Evolutionary conservation across 2,329 filamentous ascomycete species (phyloP), one percentile per base, ranked within the genome.

Genomic region (Chrysoporthe cubensis): DNA sequence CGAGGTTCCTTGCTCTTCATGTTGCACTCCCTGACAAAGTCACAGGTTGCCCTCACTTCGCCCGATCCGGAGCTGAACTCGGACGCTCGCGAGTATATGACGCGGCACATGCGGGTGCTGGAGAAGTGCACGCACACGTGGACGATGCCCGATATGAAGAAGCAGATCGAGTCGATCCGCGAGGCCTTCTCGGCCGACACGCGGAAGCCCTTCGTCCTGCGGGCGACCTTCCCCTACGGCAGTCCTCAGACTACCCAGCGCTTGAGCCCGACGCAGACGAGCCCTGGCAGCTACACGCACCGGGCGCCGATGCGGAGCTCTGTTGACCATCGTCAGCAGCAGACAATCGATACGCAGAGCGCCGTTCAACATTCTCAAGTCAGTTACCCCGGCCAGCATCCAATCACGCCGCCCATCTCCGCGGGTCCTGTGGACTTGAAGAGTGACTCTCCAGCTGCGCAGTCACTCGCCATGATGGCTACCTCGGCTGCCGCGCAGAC

Each of bases 31-130:
- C 42, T 73, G 64, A 70, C 64, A n/a, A 52, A 48, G 37, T 18
- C 66, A 67, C 72, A 96, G 94, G 91, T 97, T 72, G 94, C 94
- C 4, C 90, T 97, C 70, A 96, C 94, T 16, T 97, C 94, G 21
- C 95, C 96, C 21, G 94, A 98, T 76, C 92, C 93, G 1, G 92
- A 96, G 50, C 87, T 97, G 67, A 94, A 96, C 76, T 83, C 85
- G 0, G 93, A 97, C 77, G 93, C 95, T 6, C 87, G 92, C 43
- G 91, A 95, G 70, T 98, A 91, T 76, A 98, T 98, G 75, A 91
- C 93, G 2, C 87, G 95, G 60, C 94, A 97, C 74, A 97, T 98
- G 95, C 89, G 94, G 66, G 90, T 98, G 48, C 83, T 98, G 67
- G 95, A 98, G 78, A 90, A 89, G 71, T 96, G 94, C 73, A 92